Evolutionary conservation across 257 asterid genomes (phyloP).

Genomic region (Striga asiatica): DNA sequence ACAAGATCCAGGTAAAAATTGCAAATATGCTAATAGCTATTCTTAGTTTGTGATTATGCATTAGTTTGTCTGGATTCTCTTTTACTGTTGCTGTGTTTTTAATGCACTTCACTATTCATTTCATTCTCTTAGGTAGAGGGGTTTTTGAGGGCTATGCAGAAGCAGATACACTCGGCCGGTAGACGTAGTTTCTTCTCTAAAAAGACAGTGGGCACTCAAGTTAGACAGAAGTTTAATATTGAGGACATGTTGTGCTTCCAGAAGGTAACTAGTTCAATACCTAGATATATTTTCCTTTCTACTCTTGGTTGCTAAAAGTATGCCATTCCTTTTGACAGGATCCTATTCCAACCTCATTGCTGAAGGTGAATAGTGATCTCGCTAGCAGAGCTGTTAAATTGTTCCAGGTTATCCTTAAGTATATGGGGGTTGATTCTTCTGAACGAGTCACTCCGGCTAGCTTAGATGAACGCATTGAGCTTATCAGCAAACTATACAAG

Average conservation of each 20-base stretch:
- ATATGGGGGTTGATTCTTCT: slow-evolving; percentile 77
- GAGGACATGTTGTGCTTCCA: slow-evolving; percentile 97
- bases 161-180: slow-evolving; percentile 75
- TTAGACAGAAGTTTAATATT: slow-evolving; percentile 77
- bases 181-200: slow-evolving; percentile 89
- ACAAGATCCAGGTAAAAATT: slow-evolving; percentile 72
- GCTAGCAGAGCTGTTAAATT: slow-evolving; percentile 74
- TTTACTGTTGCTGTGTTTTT: not conserved
- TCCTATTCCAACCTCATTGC: slow-evolving; percentile 76
- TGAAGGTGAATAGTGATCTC: slow-evolving; percentile 73
- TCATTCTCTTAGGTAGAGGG: slow-evolving; percentile 59
- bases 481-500: slow-evolving; percentile 78
- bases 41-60: not conserved
- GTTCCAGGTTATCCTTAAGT: slow-evolving; percentile 80
- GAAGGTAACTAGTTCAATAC: slow-evolving; percentile 43
- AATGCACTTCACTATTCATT: not conserved
- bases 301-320: slow-evolving; percentile 13
- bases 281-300: slow-evolving; percentile 1
- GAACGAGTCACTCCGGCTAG: slow-evolving; percentile 47
- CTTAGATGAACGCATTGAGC: slow-evolving; percentile 75
- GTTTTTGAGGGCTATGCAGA: slow-evolving; percentile 93
- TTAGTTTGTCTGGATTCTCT: not conserved
- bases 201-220: slow-evolving; percentile 58
- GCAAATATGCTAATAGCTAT: too few species aligned
- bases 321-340: slow-evolving; percentile 50